These are phyloP conservation scores for Ulota crispa DNA, from an alignment of 225 moss, liverwort and hornwort genomes.

Conservation along the genomic window DNA sequence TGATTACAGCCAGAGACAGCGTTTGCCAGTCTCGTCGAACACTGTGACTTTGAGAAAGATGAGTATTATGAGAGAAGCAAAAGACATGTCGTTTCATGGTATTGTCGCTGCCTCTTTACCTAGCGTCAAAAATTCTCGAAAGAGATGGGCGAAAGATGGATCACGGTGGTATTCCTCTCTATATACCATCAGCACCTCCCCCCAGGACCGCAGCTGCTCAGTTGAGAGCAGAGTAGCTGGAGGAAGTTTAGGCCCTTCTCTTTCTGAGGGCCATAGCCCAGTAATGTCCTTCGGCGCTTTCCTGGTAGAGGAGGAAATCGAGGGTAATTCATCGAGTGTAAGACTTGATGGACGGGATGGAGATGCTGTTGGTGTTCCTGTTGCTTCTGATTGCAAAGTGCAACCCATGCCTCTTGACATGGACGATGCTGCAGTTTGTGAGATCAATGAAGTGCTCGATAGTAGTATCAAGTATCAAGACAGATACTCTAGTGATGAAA, in stretches of 20 bases:
- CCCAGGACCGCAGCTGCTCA: constrained; percentile 37
- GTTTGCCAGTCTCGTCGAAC: constrained; percentile 7
- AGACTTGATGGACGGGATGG: constrained; percentile 20
- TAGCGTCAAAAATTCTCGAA: constrained; percentile 13
- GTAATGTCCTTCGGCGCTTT: constrained; percentile 29
- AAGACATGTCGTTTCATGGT: constrained; percentile 28
- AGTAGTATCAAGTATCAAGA: constrained; percentile 3
- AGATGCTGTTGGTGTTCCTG: constrained; percentile 17
- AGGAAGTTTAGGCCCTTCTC: constrained; percentile 26
- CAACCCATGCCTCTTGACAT: constrained; percentile 34
- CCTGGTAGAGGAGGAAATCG: constrained; percentile 35
- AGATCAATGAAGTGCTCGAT: constrained; percentile 14
- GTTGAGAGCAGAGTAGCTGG: constrained; percentile 54
- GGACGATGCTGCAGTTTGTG: constrained; percentile 28
- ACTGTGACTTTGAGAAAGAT: constrained; percentile 29
- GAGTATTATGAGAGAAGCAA: constrained; percentile 53
- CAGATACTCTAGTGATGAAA: constrained; percentile 27
- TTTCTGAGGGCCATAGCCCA: constrained; percentile 12
- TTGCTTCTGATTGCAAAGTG: constrained; percentile 25
- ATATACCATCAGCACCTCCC: constrained; percentile 11
- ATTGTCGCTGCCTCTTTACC: constrained; percentile 46
- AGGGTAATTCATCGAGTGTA: not conserved
- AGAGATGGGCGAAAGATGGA: constrained; percentile 50
- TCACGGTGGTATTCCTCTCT: constrained; percentile 43
- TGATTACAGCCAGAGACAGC: constrained; percentile 19